A percentile compares a stretch with the other conserved stretches of the same genome.
Conservation (phyloP, 164 flowering plant species). For the Akebia trifoliata region DNA sequence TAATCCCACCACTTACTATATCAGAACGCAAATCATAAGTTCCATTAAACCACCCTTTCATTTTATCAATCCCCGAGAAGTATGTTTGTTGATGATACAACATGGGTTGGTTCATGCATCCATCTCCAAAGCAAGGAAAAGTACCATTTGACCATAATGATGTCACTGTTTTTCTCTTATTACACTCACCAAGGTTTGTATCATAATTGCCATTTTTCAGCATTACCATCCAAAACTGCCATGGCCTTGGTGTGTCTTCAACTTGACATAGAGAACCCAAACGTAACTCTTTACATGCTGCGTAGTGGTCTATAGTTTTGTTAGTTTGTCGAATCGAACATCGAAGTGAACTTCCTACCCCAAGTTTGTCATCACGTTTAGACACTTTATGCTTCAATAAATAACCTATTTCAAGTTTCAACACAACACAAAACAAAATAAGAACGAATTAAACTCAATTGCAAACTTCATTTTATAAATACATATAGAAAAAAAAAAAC, state of each 20-base stretch:
- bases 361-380: slow-evolving; percentile 50
- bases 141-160: slow-evolving; percentile 37
- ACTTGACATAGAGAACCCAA: slow-evolving; percentile 57
- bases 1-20: slow-evolving; percentile 21
- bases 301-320: slow-evolving; percentile 48
- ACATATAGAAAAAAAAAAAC: too few relatives aligned
- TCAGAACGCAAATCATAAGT: slow-evolving; percentile 59
- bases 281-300: slow-evolving; percentile 48
- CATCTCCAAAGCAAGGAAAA: slow-evolving; percentile 70
- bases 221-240: slow-evolving; percentile 88
- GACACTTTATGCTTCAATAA: slow-evolving; percentile 41
- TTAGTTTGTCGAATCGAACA: slow-evolving; percentile 23
- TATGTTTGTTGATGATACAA: slow-evolving; percentile 44
- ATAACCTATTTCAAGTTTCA: slow-evolving; percentile 22
- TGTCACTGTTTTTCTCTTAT: slow-evolving; percentile 45
- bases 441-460: too few relatives aligned
- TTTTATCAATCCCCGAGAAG: slow-evolving; percentile 13
- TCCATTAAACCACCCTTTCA: slow-evolving; percentile 67
- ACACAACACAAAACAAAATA: too few relatives aligned
- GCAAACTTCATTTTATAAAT: too few relatives aligned
- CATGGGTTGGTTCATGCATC: slow-evolving; percentile 76
- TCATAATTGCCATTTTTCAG: slow-evolving; percentile 79
- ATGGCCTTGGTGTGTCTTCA: slow-evolving; percentile 36
- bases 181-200: slow-evolving; percentile 50
- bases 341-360: slow-evolving; percentile 38